Evolutionary conservation across 2,329 filamentous ascomycete species (phyloP), one percentile per base, ranked within the genome.

Genomic region (Fusarium redolens): DNA sequence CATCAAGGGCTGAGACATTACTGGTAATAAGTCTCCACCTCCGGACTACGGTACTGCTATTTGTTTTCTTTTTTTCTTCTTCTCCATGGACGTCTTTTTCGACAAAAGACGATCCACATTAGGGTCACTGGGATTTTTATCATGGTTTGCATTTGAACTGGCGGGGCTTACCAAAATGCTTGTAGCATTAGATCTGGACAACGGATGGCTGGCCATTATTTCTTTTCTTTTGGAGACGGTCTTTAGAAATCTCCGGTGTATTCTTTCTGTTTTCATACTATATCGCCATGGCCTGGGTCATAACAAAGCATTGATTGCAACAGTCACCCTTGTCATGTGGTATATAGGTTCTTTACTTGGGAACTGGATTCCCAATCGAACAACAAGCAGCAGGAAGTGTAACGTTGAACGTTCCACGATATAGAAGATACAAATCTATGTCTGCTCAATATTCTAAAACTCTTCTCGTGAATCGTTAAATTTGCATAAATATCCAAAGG

Each of bases 161-260:
- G 44, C 44, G 48, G 61, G 43, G 45, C 40, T 66, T 61, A 50
- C 45, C 41, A 56, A 44, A 57, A 64, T 62, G 57, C 40, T 63
- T 64, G 52, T 59, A 57, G 61, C 58, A 67, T 59, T 56, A 57
- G 54, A 55, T 44, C 47, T 33, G 44, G 47, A 52, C 54, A 58
- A 63, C 20, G 38, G 55, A 57, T 74, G 71, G 62, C 74, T 75
- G 74, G 75, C 60, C 70, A 66, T 73, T 72, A 35, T 65, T 59
- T 60, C 44, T 35, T 59, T 58, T 72, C 64, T 65, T 52, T 65
- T 52, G 60, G 66, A 65, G 44, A 57, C n/a, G 22, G 45, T 30
- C 33, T 54, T 25, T 50, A 43, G 54, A 41, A 54, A 51, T 64
- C 30, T 50, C 60, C 43, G 30, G 55, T 61, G 37, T 65, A 62